Evolutionary conservation across 176 grass and related monocot genomes (phyloP).

Genomic region (Triticum monococcum): DNA sequence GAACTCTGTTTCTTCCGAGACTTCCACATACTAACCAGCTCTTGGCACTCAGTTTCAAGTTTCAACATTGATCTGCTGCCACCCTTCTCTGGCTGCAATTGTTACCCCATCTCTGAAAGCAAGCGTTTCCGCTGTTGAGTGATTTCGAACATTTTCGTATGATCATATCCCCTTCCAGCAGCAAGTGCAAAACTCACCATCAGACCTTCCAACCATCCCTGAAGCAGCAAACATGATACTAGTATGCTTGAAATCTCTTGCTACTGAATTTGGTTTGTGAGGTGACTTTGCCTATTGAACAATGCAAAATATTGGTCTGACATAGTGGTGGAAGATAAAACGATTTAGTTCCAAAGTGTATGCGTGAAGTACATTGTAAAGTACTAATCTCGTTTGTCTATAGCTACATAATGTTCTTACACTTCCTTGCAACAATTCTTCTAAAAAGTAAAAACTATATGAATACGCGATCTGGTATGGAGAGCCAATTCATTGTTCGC

Average conservation of each 20-base stretch:
- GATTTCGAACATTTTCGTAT: too few relatives aligned
- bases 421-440: background rate
- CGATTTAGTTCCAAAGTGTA: background rate
- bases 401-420: background rate
- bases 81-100: too few relatives aligned
- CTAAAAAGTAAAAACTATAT: background rate
- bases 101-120: too few relatives aligned
- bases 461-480: background rate
- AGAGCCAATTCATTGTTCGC: background rate
- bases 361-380: background rate
- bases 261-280: background rate
- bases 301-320: background rate
- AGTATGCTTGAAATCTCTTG: background rate
- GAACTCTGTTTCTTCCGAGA: too few relatives aligned
- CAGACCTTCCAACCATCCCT: too few relatives aligned
- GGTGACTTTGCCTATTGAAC: background rate
- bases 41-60: too few relatives aligned
- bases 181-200: too few relatives aligned
- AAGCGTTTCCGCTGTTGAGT: too few relatives aligned
- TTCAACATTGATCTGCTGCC: too few relatives aligned
- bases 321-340: background rate
- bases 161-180: too few relatives aligned
- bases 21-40: too few relatives aligned
- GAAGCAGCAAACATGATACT: too few relatives aligned
- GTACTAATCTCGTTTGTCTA: background rate